Evolutionary conservation across 2,329 filamentous ascomycete genomes (phyloP), one percentile per base, ranked within the genome.

Genomic region (Cercospora berteroae): DNA sequence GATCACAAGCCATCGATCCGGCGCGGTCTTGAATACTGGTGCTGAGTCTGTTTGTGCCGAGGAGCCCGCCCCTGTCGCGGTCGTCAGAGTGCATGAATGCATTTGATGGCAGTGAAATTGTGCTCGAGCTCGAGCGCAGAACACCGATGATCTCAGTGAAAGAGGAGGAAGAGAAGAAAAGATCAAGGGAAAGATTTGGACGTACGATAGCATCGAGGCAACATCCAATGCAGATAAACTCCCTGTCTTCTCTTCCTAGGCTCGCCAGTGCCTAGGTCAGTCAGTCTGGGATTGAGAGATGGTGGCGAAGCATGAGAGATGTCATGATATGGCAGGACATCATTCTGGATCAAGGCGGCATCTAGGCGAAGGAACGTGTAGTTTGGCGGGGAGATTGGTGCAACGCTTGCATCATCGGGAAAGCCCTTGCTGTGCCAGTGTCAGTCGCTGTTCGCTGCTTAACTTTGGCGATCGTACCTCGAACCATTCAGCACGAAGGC

Each of bases 1-100:
- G 13, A 68, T 42, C 7, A 68, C 60, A n/a, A 68, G 48, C 66
- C 63, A 68, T 20, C 66, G 44, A 36, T 68, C 57, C 5, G 66
- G 66, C 9, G 57, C 48, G 3, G 63, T 61, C 29, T 36, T 39
- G 52, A 68, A 68, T 16, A 23, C n/a, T 9, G 66, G 66, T 31
- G 55, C 60, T 20, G 25, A 27, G n/a, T 56, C 48, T n/a, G 42
- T 67, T 36, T 31, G n/a, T 12, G 27, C 48, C 16, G 62, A 29
- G 8, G 31, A 42, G 16, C 66, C 66, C n/a, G 63, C 20, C n/a
- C 39, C 39, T 44, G n/a, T 6, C 4, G 1, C 2, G 5, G 6
- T 18, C 1, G 6, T 44, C 39, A 44, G 39, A 44, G 18, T 9
- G 39, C n/a, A n/a, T 42, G 6, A 8, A 42, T 16, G n/a, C 13